A percentile compares a stretch with the other conserved stretches of the same genome.
These are phyloP conservation scores for Globisporangium okanoganense DNA, from an alignment of 352 stramenopile species.

Conservation along the genomic window DNA sequence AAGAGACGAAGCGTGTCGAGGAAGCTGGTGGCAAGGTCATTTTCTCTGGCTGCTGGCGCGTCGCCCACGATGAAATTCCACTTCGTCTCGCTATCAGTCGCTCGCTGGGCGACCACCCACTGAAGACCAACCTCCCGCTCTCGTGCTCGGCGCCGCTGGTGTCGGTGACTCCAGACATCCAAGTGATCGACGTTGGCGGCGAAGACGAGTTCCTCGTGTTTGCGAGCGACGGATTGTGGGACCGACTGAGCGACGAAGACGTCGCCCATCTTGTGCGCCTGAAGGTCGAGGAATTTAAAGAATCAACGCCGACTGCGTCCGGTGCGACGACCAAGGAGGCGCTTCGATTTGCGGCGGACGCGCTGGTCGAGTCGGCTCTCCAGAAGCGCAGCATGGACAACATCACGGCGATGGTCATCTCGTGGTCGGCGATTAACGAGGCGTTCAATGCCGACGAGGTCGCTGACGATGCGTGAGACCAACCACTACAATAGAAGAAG, in stretches of 20 bases:
- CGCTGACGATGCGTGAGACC: slow-evolving; percentile 11
- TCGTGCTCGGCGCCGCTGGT: slow-evolving; percentile 64
- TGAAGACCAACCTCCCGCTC: slow-evolving; percentile 60
- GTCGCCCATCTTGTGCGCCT: slow-evolving; percentile 49
- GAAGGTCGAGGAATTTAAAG: slow-evolving; percentile 48
- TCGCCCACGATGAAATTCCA: slow-evolving; percentile 70
- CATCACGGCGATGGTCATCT: slow-evolving; percentile 78
- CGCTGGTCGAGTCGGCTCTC: slow-evolving; percentile 64
- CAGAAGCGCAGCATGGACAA: slow-evolving; percentile 78
- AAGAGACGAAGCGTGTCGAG: slow-evolving; percentile 55
- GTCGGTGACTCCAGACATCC: slow-evolving; percentile 67
- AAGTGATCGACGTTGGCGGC: slow-evolving; percentile 55
- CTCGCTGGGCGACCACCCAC: slow-evolving; percentile 72
- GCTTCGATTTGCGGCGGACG: slow-evolving; percentile 52
- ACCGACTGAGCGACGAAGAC: slow-evolving; percentile 69
- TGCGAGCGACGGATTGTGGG: slow-evolving; percentile 76
- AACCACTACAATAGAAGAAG: slow-evolving; percentile 1
- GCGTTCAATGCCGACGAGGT: slow-evolving; percentile 17
- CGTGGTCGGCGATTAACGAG: slow-evolving; percentile 26
- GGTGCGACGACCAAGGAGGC: slow-evolving; percentile 39
- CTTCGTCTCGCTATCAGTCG: slow-evolving; percentile 73
- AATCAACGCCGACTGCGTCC: slow-evolving; percentile 1
- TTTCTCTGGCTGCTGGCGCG: slow-evolving; percentile 78
- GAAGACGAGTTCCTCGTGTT: slow-evolving; percentile 63
- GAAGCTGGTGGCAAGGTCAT: slow-evolving; percentile 73